phyloP scores from a whole-genome alignment of 352 stramenopile species.

The Elongisporangium senticosum region DNA sequence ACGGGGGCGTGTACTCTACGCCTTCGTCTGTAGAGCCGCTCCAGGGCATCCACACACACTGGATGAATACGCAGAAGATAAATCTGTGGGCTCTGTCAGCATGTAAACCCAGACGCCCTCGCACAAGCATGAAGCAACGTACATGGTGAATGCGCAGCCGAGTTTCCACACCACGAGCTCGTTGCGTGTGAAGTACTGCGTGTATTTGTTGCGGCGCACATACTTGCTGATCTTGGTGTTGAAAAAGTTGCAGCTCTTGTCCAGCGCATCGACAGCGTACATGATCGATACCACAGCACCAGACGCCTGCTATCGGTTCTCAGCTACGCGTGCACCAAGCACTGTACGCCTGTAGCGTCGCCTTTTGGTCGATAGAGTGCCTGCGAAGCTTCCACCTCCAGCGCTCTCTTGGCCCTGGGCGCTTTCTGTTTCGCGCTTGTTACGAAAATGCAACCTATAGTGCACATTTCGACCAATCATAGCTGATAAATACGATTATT shows the following conservation, averaged over 20 bases:
- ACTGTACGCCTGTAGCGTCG: too few species aligned
- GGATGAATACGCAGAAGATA: conserved; percentile 44
- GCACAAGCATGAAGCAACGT: conserved; percentile 8
- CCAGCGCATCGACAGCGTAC: conserved; percentile 30
- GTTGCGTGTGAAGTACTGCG: conserved; percentile 40
- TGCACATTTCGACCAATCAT: too few species aligned
- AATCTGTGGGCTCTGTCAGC: conserved; percentile 21
- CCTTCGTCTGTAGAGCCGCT: conserved; percentile 36
- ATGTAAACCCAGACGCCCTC: not conserved
- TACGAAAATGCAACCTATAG: too few species aligned
- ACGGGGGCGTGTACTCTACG: conserved; percentile 40
- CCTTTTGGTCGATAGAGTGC: too few species aligned
- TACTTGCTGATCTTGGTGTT: conserved; percentile 59
- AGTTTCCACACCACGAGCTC: conserved; percentile 63
- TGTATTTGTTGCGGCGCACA: conserved; percentile 29
- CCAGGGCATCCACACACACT: conserved; percentile 41
- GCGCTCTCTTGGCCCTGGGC: too few species aligned
- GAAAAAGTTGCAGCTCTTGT: conserved; percentile 65
- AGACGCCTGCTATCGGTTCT: too few species aligned
- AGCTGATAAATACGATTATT: too few species aligned
- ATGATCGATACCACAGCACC: conserved; percentile 2
- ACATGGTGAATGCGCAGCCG: conserved; percentile 44
- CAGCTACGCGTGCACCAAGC: too few species aligned
- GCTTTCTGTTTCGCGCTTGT: too few species aligned
- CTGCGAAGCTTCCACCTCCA: too few species aligned